Base-by-base conservation (phyloP, 2,329 filamentous ascomycete species). In the Claviceps arundinis region DNA sequence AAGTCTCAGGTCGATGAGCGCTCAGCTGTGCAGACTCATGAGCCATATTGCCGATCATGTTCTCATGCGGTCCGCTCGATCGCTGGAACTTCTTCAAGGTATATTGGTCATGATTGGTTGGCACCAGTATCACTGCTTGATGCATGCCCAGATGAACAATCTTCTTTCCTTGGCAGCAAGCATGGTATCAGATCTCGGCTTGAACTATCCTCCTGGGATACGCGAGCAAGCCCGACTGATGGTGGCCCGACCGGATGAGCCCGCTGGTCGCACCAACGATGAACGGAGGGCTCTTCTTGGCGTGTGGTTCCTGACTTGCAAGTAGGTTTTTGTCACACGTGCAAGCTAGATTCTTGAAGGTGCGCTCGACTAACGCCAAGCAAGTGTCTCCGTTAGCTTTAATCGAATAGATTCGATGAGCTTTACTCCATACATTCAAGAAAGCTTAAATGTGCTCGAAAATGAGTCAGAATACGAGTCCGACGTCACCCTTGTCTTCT, bases 101-200 rank as follows among this genome's bases (percentile, higher is more conserved):
- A 68, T 78, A 3, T 59, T 78, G 2, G 68, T 77, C 0, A 68
- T 77, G 26, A 56, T 75, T 2, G 70, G 70, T 0, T 78, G 70
- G 67, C 76, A 77, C 52, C 75, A 78, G 47, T 73, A 78, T 49
- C 75, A 78, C 58, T 78, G 75, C 56, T 68, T 76, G 55, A 67
- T 73, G 60, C 75, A 78, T 50, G 67, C 70, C 0, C 77, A 80
- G 54, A 60, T 80, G 13, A 71, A 72, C 57, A 77, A 75, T 50
- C 62, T 80, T 3, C 59, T 78, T 2, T 67, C 72, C 8, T 56
- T 81, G 19, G 72, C 75, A 1, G 61, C 68, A 13, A 74, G 71
- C 4, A 66, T 79, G 1, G 63, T 71, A 7, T 68, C 68, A 0
- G 75, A 77, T 51, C 59, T 78, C 38, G 71, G 70, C 2, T 59